phyloP scores from a whole-genome alignment of 1,284 basidiomycete species.

The Ceratobasidium sp. region DNA sequence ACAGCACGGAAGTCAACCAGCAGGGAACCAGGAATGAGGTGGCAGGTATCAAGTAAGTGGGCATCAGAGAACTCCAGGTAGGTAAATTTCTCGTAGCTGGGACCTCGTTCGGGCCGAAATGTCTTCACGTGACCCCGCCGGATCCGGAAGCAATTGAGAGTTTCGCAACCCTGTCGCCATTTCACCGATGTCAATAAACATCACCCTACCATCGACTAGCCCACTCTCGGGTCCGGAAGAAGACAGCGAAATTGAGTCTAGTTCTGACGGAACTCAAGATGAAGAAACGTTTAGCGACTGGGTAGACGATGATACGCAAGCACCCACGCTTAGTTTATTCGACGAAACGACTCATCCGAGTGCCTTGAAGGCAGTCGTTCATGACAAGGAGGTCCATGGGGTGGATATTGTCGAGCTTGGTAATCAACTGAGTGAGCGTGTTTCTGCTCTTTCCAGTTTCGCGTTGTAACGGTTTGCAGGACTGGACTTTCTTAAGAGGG shows the following conservation, averaged over 20 bases:
- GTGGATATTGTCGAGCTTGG: constrained; percentile 73
- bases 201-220: constrained; percentile 33
- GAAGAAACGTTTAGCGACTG: constrained; percentile 85
- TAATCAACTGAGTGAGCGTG: constrained; percentile 66
- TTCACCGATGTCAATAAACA: constrained; percentile 37
- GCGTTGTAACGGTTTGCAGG: constrained; percentile 53
- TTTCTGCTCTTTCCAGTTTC: constrained; percentile 52
- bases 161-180: constrained; percentile 18
- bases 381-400: constrained; percentile 74
- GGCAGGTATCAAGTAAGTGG: too few species aligned
- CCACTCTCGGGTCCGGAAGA: constrained; percentile 36
- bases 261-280: constrained; percentile 17
- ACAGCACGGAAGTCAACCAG: too few species aligned
- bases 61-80: too few species aligned
- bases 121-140: constrained; percentile 27
- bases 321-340: constrained; percentile 83
- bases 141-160: constrained; percentile 38
- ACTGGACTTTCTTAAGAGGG: constrained; percentile 76
- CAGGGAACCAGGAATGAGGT: too few species aligned
- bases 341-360: constrained; percentile 74
- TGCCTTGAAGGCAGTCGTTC: constrained; percentile 70
- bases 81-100: too few species aligned
- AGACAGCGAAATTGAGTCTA: constrained; percentile 30
- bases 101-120: too few species aligned
- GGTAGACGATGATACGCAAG: constrained; percentile 72